Evolutionary conservation across 1,139 yeast genomes (phyloP).

Genomic region (Saccharomyces hybrid): DNA sequence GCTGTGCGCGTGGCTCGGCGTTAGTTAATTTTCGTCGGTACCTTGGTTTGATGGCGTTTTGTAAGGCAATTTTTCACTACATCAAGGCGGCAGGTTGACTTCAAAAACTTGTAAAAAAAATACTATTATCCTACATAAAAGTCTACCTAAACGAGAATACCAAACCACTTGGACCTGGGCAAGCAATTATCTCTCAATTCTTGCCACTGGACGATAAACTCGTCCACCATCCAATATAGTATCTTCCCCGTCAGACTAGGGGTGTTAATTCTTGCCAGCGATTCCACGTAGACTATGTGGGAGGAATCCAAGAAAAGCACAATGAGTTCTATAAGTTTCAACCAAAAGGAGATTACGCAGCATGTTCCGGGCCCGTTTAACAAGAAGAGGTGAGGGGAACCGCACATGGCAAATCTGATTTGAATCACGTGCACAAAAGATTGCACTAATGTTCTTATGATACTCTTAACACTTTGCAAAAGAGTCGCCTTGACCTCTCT

Average conservation of each 20-base stretch:
- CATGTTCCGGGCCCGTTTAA: conserved; percentile 95
- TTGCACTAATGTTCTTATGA: conserved; percentile 16
- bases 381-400: conserved; percentile 37
- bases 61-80: no score
- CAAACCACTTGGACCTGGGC: conserved; percentile 66
- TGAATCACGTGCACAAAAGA: conserved; percentile 15
- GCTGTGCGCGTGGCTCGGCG: no score
- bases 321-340: conserved; percentile 45
- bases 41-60: no score
- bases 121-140: neutral
- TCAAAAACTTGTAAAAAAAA: no score
- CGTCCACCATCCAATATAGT: conserved; percentile 60
- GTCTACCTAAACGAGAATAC: conserved; percentile 49
- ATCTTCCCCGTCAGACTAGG: conserved; percentile 74
- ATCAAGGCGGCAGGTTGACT: no score
- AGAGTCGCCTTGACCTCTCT: conserved; percentile 43
- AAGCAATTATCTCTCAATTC: conserved; percentile 40
- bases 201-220: conserved; percentile 92
- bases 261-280: conserved; percentile 73
- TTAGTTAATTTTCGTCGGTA: no score
- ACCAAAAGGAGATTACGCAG: conserved; percentile 56
- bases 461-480: conserved; percentile 16
- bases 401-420: conserved; percentile 14
- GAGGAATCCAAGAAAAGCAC: conserved; percentile 42
- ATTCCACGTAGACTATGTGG: conserved; percentile 72